Conservation (phyloP, 768 basidiomycete species). For the Auricularia sp. region DNA sequence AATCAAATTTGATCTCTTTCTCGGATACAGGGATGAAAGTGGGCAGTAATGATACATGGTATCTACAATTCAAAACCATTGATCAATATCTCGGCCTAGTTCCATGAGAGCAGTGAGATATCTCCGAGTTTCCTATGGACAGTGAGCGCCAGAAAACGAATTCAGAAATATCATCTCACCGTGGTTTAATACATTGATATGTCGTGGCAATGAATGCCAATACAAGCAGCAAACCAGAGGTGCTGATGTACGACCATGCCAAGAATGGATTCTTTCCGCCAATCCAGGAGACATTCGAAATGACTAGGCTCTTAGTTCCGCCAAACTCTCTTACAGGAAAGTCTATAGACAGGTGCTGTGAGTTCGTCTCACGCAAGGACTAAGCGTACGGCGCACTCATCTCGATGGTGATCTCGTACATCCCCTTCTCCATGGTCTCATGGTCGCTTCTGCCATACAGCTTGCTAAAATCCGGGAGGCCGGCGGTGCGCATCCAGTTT, state of each 20-base stretch:
- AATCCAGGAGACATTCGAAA: conserved; percentile 97
- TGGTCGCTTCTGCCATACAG: conserved; percentile 86
- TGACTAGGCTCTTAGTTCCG: conserved; percentile 93
- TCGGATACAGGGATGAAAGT: no score
- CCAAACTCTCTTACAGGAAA: conserved; percentile 85
- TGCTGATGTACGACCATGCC: conserved; percentile 94
- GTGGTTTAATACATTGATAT: conserved; percentile 85
- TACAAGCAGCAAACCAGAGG: conserved; percentile 75
- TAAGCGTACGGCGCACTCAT: conserved; percentile 30
- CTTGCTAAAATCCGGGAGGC: conserved; percentile 93
- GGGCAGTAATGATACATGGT: no score
- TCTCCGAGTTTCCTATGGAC: conserved; percentile 63
- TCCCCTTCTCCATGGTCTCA: conserved; percentile 56
- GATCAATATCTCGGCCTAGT: conserved; percentile 31
- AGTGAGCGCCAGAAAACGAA: conserved; percentile 6
- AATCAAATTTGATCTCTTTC: no score
- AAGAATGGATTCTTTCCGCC: conserved; percentile 98
- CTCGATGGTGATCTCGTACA: conserved; percentile 63
- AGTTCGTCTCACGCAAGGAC: neutral
- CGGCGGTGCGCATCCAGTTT: conserved; percentile 99
- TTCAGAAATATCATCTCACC: conserved; percentile 35
- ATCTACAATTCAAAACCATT: no score
- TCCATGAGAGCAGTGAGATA: conserved; percentile 82
- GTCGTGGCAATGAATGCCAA: conserved; percentile 83
- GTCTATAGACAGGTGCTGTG: conserved; percentile 20